Base-by-base conservation (phyloP, 116 monocot species). In the Cymodocea nodosa region DNA sequence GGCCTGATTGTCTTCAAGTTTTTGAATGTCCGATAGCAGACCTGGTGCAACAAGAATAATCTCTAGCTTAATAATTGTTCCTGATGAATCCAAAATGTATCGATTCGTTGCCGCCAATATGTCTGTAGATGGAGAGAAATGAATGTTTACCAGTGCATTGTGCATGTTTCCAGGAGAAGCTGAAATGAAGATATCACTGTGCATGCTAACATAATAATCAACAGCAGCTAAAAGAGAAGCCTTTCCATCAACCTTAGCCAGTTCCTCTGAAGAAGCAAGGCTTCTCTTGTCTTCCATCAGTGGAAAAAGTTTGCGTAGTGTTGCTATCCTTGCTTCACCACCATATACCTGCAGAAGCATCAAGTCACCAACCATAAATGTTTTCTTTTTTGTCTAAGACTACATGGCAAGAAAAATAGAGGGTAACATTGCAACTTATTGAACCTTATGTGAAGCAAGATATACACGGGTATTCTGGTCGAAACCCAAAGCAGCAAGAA, bases 111-210 rank as follows among this genome's bases (percentile, higher is more conserved):
- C 37, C 2, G 37, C 10, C 10, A 6, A 40, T 40, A 8, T 10
- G 11, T 44, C 7, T 6, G 18, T 24, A 64, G 44, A 23, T 23
- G 15, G 4, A 5, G 53, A 65, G 35, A 15, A 23, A 55, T 19
- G 40, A 52, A 15, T 40, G 18, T 34, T 69, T 78, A 90, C 94
- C 79, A 89, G 68, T 16, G 90, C 90, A 77, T 94, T 94, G 61
- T 94, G 94, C 89, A 94, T 89, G 59, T 94, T 89, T 23, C 93
- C 86, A 0, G 93, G 94, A 60, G 83, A 92, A 17, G 85, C 92
- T 14, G 87, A 92, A 23, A 84, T 84, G 74, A 92, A 87, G 0
- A 92, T 62, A 30, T 87, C 84, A 39, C 84, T 87, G 20, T 82
- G 76, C 74, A 86, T 73, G 79, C 88, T 89, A 23, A 92, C 82